Evolutionary conservation across 306 rosid genomes (phyloP), one percentile per base, ranked within the genome.

Genomic region (Pterocarpus santalinus): DNA sequence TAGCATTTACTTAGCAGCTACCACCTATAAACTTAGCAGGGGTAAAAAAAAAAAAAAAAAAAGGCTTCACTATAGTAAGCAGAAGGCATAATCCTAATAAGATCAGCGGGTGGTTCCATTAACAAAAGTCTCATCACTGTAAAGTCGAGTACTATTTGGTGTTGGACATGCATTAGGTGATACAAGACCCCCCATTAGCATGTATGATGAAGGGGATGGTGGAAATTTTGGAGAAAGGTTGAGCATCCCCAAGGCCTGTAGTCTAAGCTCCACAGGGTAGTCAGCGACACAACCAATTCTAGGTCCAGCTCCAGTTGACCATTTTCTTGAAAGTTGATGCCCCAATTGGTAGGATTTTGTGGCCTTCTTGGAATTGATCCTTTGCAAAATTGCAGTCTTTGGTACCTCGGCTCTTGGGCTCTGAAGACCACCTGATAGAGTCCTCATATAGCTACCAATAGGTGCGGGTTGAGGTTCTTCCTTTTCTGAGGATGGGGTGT

Each of bases 251-350:
- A 95, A 82, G 22, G 99, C 99, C 82, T 95, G 98, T 3, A 34
- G 75, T 72, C 98, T 90, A 73, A 95, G 86, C 83, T 93, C 92
- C 3, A 76, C 80, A 10, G 99, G 99, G 78, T 93, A 95, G 76
- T 95, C 99, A 61, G 94, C 94, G 52, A 95, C 94, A 76, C 98
- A 95, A 36, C 99, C 98, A 43, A 95, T 95, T 80, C 99, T 93
- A 5, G 99, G 99, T 49, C 99, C 99, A 46, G 94, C 97, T 75
- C 99, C 99, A 0, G 97, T 90, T 17, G 97, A 89, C 99, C 99
- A 95, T 76, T 82, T 88, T 32, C 84, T 93, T 1, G 94, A 86
- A 38, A 95, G 90, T n/a, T 89, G 88, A 72, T 93, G 88, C 43
- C 99, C 99, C 57, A 95, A 72, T 82, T 95, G 97, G 87, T 91